These are phyloP conservation scores for Pythium phragmitis DNA, from an alignment of 352 stramenopile genomes.

Conservation along the genomic window DNA sequence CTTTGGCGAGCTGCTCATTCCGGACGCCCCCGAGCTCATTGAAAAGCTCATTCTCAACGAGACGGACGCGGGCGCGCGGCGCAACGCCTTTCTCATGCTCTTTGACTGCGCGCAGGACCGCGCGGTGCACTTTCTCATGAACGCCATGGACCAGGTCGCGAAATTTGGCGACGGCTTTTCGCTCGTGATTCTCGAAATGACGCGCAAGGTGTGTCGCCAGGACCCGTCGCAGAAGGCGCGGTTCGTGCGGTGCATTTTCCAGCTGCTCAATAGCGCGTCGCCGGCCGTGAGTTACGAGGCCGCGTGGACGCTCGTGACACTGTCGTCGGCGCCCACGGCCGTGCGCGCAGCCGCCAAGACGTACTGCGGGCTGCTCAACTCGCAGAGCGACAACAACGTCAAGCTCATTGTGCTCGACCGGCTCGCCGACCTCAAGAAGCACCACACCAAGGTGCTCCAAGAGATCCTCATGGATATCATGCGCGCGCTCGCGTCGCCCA, in stretches of 20 bases:
- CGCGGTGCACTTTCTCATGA: slow-evolving; percentile 97
- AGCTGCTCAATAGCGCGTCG: slow-evolving; percentile 94
- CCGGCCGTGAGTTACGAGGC: slow-evolving; percentile 97
- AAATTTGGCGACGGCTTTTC: slow-evolving; percentile 98
- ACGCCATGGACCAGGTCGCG: slow-evolving; percentile 94
- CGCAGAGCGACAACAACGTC: slow-evolving; percentile 99
- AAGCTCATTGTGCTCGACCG: slow-evolving; percentile 99
- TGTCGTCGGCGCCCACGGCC: slow-evolving; percentile 97
- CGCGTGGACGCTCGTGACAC: slow-evolving; percentile 98
- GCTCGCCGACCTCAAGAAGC: slow-evolving; percentile 96
- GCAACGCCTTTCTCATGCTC: slow-evolving; percentile 99
- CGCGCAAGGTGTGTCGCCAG: slow-evolving; percentile 96
- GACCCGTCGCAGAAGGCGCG: slow-evolving; percentile 98
- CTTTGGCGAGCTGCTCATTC: slow-evolving; percentile 93
- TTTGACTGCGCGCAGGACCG: slow-evolving; percentile 98
- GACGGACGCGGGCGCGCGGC: slow-evolving; percentile 92
- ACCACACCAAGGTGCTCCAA: slow-evolving; percentile 96
- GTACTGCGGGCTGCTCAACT: slow-evolving; percentile 97
- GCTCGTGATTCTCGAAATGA: slow-evolving; percentile 99
- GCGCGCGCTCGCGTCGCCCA: slow-evolving; percentile 94
- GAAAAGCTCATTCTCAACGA: slow-evolving; percentile 94
- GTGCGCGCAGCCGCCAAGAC: slow-evolving; percentile 96
- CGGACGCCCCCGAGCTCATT: slow-evolving; percentile 98
- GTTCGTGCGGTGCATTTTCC: slow-evolving; percentile 98
- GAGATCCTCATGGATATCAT: slow-evolving; percentile 99